Evolutionary conservation across 306 rosid species (phyloP), one percentile per base, ranked within the genome.

Genomic region (Inga laurina): DNA sequence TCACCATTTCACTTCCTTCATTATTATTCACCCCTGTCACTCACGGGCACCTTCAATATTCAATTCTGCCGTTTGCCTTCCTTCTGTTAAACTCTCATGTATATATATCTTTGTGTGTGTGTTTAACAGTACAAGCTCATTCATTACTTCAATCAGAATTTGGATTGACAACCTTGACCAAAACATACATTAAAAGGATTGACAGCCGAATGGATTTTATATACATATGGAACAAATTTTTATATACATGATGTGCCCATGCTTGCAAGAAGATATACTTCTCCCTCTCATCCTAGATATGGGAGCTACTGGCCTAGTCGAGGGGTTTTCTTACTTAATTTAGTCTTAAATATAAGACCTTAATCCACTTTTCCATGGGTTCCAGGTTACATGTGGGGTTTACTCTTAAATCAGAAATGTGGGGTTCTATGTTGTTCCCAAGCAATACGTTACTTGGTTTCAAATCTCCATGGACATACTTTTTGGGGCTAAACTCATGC

Each of bases 401-500:
- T 27, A 27, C 1, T 0, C 30, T 27, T 27, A 97, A 97, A 89
- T 94, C 97, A 16, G 98, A 91, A 80, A 97, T 90, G 56, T 71
- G 88, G 9, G 99, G 92, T 74, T 89, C 93, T 98, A 94, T 91
- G 87, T 84, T 84, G 27, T 87, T 91, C 74, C 91, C 99, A 77
- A 97, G 95, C 56, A 94, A 91, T 82, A 97, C 76, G 88, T 92
- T 97, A 77, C 75, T 91, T 2, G 99, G 96, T 88, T 91, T 97
- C 75, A 97, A 84, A 81, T 94, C 97, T 78, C 99, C 97, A 72
- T 97, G 99, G 45, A 97, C 99, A 82, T 96, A 96, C 59, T 96
- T 96, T 81, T 94, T 96, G 64, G 99, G 99, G 88, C 97, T 92
- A 75, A 89, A 92, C 88, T 97, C 99, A 22, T 97, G 99, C 39